Evolutionary conservation across 768 basidiomycete species (phyloP).

Genomic region (Auriculariales sp.): DNA sequence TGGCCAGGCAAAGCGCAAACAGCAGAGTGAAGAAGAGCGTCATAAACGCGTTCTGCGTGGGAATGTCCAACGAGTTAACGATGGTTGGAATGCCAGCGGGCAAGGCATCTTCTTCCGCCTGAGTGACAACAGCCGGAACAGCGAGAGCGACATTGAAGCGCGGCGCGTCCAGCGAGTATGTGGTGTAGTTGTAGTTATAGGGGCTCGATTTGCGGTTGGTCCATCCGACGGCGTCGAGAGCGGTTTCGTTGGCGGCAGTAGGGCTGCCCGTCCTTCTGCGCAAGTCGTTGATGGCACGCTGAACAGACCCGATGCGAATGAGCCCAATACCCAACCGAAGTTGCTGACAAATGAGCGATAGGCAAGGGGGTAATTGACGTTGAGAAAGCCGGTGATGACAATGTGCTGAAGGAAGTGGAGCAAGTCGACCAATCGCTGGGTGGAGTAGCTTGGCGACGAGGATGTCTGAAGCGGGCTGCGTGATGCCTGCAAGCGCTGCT

Average conservation of each 20-base stretch:
- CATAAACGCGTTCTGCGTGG: constrained; percentile 80
- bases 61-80: constrained; percentile 60
- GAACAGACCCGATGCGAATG: constrained; percentile 41
- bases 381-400: constrained; percentile 57
- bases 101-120: constrained; percentile 47
- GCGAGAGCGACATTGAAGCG: constrained; percentile 11
- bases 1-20: constrained; percentile 46
- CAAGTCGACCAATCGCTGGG: constrained; percentile 69
- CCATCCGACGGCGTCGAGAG: constrained; percentile 48
- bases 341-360: constrained; percentile 75
- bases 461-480: constrained; percentile 21
- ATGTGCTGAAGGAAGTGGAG: constrained; percentile 76
- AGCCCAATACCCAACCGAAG: constrained; percentile 84
- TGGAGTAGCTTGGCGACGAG: constrained; percentile 37
- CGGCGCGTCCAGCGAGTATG: constrained; percentile 6
- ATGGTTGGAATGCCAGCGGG: constrained; percentile 75
- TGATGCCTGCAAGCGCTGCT: constrained; percentile 30
- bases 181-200: constrained; percentile 47
- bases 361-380: constrained; percentile 74
- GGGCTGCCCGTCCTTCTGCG: constrained; percentile 72
- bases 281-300: constrained; percentile 69
- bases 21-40: constrained; percentile 68
- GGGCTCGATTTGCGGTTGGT: constrained; percentile 76
- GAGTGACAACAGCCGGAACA: constrained; percentile 31
- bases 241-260: constrained; percentile 54